Conservation (phyloP, 2,329 filamentous ascomycete genomes). For the Nannizziopsis arthrosporioides region DNA sequence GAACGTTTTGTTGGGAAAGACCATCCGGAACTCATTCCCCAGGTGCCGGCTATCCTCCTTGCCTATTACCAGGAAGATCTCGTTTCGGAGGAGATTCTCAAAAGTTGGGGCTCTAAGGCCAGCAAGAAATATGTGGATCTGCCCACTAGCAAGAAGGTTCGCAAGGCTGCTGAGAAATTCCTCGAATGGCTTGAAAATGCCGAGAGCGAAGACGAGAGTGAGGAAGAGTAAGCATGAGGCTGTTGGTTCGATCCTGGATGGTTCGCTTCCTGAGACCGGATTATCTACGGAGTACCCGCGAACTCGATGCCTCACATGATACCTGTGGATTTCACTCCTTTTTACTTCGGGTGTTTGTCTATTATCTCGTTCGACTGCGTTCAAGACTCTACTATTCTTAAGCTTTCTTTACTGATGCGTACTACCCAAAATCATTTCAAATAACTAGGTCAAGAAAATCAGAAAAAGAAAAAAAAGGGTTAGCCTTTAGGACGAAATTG, state of each 20-base stretch:
- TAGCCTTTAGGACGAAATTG: conserved; percentile 1
- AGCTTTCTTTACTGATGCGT: neutral
- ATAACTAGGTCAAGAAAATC: too few relatives aligned
- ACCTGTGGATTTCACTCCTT: too few relatives aligned
- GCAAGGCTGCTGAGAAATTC: conserved; percentile 88
- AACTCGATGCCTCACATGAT: too few relatives aligned
- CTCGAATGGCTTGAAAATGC: conserved; percentile 86
- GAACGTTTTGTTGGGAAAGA: conserved; percentile 83
- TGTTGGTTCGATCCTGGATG: neutral
- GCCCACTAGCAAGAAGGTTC: conserved; percentile 81
- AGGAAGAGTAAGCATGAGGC: conserved; percentile 40
- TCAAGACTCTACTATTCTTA: too few relatives aligned
- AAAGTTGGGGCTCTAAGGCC: conserved; percentile 84
- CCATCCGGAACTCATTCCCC: conserved; percentile 62
- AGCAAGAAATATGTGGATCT: conserved; percentile 98
- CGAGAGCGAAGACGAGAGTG: conserved; percentile 57
- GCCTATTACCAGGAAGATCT: conserved; percentile 86
- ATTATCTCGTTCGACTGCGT: too few relatives aligned
- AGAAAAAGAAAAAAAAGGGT: neutral
- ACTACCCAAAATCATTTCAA: neutral
- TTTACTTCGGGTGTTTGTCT: too few relatives aligned
- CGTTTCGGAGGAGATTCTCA: conserved; percentile 74
- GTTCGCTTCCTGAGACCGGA: too few relatives aligned
- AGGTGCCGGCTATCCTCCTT: conserved; percentile 77
- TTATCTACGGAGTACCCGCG: too few relatives aligned